Evolutionary conservation across 2,329 filamentous ascomycete species (phyloP).

Genomic region (Mycocentrospora acerina): DNA sequence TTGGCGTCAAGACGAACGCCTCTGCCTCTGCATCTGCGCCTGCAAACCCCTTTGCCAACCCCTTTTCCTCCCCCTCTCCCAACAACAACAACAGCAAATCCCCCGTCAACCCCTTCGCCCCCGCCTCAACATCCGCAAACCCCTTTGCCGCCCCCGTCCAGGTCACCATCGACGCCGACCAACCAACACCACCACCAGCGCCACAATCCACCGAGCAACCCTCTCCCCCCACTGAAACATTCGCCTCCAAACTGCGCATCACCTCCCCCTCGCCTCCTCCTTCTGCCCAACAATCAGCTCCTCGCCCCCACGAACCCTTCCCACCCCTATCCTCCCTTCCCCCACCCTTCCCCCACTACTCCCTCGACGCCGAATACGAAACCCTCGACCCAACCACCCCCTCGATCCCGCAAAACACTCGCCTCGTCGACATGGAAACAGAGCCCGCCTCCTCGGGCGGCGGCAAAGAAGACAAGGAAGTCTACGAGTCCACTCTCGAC

Average conservation of each 20-base stretch:
- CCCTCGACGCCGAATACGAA: constrained; percentile 89
- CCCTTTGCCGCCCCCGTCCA: constrained; percentile 36
- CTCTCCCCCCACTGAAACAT: constrained; percentile 68
- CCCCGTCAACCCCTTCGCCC: constrained; percentile 59
- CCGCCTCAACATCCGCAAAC: constrained; percentile 21
- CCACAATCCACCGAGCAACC: constrained; percentile 28
- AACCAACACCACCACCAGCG: constrained; percentile 4
- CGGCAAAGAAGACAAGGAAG: constrained; percentile 49
- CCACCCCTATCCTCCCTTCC: constrained; percentile 76
- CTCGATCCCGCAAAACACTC: constrained; percentile 80
- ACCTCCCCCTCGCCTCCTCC: constrained; percentile 41
- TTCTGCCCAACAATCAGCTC: constrained; percentile 37
- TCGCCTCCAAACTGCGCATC: constrained; percentile 69
- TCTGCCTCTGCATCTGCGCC: constrained; percentile 14
- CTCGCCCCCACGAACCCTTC: constrained; percentile 44
- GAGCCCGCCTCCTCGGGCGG: constrained; percentile 39
- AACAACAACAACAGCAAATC: constrained; percentile 36
- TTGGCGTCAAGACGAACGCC: constrained; percentile 59
- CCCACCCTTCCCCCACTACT: constrained; percentile 70
- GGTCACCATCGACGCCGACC: constrained; percentile 47
- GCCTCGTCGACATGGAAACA: constrained; percentile 69
- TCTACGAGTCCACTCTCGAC: constrained; percentile 53
- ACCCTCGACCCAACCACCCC: constrained; percentile 65
- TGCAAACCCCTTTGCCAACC: constrained; percentile 50
- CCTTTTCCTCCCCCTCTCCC: constrained; percentile 62